Conservation (phyloP, 2,329 filamentous ascomycete species). For the Mycosphaerella arachidis region DNA sequence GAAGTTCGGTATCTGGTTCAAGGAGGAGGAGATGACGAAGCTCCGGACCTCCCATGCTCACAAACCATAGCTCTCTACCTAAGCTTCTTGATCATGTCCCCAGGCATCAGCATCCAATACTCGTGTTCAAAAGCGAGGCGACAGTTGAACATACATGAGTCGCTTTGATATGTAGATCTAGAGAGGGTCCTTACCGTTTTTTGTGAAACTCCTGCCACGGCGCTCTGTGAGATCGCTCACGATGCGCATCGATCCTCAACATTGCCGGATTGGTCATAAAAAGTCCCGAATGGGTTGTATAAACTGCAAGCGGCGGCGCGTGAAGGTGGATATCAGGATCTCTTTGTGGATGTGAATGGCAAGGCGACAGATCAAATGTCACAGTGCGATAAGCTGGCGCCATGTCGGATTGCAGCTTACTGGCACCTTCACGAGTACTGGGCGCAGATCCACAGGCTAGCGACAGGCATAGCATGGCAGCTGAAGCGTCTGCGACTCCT, state of each 20-base stretch:
- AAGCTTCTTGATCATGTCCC: too few species aligned
- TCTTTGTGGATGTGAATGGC: too few species aligned
- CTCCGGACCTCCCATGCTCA: not conserved
- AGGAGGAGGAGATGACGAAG: not conserved
- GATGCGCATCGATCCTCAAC: not conserved
- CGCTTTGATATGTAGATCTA: too few species aligned
- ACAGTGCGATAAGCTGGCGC: constrained; percentile 14
- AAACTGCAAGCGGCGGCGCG: constrained; percentile 12
- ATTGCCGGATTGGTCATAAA: constrained; percentile 15
- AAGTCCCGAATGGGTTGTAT: constrained; percentile 13
- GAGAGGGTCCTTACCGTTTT: too few species aligned
- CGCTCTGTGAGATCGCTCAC: not conserved
- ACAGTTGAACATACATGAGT: too few species aligned
- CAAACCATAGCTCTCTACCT: not conserved
- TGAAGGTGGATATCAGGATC: constrained; percentile 7
- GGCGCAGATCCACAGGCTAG: not conserved
- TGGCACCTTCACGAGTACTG: constrained; percentile 2
- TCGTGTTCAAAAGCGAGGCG: too few species aligned
- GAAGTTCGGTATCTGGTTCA: not conserved
- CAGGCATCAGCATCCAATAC: too few species aligned
- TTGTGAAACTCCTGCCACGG: not conserved
- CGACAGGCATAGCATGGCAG: not conserved
- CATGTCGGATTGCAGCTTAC: constrained; percentile 13
- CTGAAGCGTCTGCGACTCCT: not conserved
- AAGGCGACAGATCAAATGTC: too few species aligned